These are phyloP conservation scores for Coniochaeta hoffmannii DNA, from an alignment of 2,329 filamentous ascomycete genomes.

Conservation along the genomic window DNA sequence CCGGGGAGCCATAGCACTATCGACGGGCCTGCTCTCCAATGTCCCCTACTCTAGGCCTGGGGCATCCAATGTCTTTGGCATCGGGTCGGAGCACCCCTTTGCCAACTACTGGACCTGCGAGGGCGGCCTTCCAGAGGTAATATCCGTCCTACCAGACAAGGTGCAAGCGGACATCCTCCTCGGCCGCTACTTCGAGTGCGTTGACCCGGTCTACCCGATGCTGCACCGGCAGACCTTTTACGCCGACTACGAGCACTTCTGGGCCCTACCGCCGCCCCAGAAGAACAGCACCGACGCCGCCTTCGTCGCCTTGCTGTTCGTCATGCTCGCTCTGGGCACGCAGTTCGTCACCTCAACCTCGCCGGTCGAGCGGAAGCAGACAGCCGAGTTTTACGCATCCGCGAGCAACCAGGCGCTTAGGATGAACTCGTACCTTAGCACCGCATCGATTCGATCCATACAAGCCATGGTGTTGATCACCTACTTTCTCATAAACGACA, in stretches of 20 bases:
- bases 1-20: conserved; percentile 45
- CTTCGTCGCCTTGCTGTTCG: conserved; percentile 65
- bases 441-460: conserved; percentile 63
- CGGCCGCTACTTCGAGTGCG: conserved; percentile 57
- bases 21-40: conserved; percentile 60
- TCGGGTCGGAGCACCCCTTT: conserved; percentile 71
- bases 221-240: conserved; percentile 69
- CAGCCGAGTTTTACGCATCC: conserved; percentile 75
- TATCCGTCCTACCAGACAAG: conserved; percentile 68
- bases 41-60: conserved; percentile 64
- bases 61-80: conserved; percentile 73
- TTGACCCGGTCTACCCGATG: conserved; percentile 78
- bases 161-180: conserved; percentile 66
- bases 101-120: conserved; percentile 81
- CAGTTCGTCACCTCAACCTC: conserved; percentile 62
- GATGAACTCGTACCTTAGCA: conserved; percentile 69
- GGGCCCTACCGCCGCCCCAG: conserved; percentile 52
- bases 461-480: conserved; percentile 78
- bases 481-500: conserved; percentile 82
- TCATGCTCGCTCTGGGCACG: conserved; percentile 70
- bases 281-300: conserved; percentile 58
- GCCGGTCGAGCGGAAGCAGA: conserved; percentile 59
- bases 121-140: conserved; percentile 67
- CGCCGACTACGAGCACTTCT: conserved; percentile 72
- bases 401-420: conserved; percentile 71